Base-by-base conservation (phyloP, 2,329 filamentous ascomycete genomes). In the Sclerotinia nivalis region DNA sequence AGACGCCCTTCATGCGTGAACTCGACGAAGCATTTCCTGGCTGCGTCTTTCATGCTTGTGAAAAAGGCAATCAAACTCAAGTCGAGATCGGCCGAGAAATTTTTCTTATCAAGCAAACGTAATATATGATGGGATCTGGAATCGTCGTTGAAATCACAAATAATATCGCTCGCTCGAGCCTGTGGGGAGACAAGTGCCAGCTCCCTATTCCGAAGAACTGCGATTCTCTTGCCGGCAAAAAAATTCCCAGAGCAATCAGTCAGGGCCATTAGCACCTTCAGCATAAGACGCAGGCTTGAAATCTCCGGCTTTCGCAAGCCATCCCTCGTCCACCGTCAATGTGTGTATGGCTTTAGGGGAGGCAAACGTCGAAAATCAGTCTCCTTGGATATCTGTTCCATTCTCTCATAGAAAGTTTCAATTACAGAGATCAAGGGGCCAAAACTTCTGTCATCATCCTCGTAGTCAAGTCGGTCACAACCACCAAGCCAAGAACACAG, bases 151-250 rank as follows among this genome's bases (percentile, higher is more conserved):
- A 47, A 45, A 7, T 10, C 7, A 15, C 40, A 62, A 10, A 62
- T 47, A 1, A 5, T 18, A 62, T 31, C 40, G n/a, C 59, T 25
- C 0, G 31, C 59, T 34, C 22, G 8, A 4, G 8, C 0, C 0
- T 10, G 0, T 13, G 3, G 0, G 22, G 15, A 9, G 37, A 62
- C 59, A 2, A 62, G 59, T 2, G n/a, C 59, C 7, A 62, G 20
- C 1, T 9, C 0, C 0, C 4, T 0, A 4, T 31, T 62, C 0
- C n/a, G 0, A 25, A 62, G 31, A 20, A 13, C 12, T 10, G 25
- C 59, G 9, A 47, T 6, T 13, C 28, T 45, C 40, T 62, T 47
- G 0, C n/a, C 40, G 0, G 8, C 2, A 2, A 47, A 8, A 37
- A n/a, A 47, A 22, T 9, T 45, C n/a, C 59, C 37, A 4, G 2